Evolutionary conservation across 2,329 filamentous ascomycete genomes (phyloP).

Genomic region (Ascochyta koolunga): DNA sequence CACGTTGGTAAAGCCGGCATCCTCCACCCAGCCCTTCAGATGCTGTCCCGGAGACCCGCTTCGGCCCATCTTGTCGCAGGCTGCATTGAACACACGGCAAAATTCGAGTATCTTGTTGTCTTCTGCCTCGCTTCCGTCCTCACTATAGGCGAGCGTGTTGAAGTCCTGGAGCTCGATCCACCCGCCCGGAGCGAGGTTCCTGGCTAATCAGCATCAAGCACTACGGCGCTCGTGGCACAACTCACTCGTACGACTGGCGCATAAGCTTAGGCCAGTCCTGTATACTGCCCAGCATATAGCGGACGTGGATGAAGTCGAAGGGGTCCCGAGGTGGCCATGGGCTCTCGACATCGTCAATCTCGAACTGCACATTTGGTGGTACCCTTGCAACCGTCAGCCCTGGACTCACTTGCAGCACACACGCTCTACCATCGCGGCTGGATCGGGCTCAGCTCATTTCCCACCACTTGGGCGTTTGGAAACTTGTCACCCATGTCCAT

Average conservation of each 20-base stretch:
- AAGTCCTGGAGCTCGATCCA: slow-evolving; percentile 59
- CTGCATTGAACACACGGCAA: slow-evolving; percentile 5
- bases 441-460: slow-evolving; percentile 57
- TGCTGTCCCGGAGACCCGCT: slow-evolving; percentile 29
- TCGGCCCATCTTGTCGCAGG: slow-evolving; percentile 13
- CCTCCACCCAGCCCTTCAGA: slow-evolving; percentile 48
- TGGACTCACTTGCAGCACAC: not conserved
- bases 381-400: slow-evolving; percentile 36
- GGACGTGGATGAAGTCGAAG: slow-evolving; percentile 55
- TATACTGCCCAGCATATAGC: slow-evolving; percentile 54
- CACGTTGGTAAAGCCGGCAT: slow-evolving; percentile 53
- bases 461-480: slow-evolving; percentile 43
- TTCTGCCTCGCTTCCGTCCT: slow-evolving; percentile 33
- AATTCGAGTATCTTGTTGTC: slow-evolving; percentile 14
- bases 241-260: slow-evolving; percentile 51
- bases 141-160: slow-evolving; percentile 47
- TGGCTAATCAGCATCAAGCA: not conserved
- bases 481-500: slow-evolving; percentile 41
- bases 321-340: slow-evolving; percentile 48
- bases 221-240: not conserved
- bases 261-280: slow-evolving; percentile 56
- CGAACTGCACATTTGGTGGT: slow-evolving; percentile 54
- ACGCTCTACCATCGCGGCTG: slow-evolving; percentile 50
- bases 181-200: slow-evolving; percentile 53
- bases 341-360: slow-evolving; percentile 54